Evolutionary conservation across 306 rosid genomes (phyloP).

Genomic region (Phaseolus lunatus): DNA sequence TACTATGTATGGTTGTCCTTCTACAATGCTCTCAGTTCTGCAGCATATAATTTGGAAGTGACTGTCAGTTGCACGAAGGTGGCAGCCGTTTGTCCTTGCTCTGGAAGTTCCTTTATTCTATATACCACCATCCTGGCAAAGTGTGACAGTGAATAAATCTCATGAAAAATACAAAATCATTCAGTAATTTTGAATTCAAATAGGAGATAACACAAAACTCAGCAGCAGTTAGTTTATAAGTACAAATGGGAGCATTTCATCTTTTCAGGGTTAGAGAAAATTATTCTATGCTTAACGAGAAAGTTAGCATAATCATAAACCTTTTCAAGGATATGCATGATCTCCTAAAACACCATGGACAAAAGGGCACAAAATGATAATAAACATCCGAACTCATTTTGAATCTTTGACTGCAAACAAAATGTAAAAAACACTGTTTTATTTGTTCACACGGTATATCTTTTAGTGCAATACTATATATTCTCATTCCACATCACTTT

Average conservation of each 20-base stretch:
- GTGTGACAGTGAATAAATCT: neutral
- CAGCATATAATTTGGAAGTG: slow-evolving; percentile 37
- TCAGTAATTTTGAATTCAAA: slow-evolving; percentile 8
- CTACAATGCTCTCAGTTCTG: neutral
- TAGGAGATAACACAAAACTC: slow-evolving; percentile 21
- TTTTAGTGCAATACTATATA: neutral
- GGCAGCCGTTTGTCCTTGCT: slow-evolving; percentile 32
- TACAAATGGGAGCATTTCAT: neutral
- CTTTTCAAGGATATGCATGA: neutral
- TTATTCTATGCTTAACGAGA: neutral
- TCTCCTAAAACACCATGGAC: neutral
- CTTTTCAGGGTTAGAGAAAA: slow-evolving; percentile 22
- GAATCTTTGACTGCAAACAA: neutral
- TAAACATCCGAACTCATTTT: neutral
- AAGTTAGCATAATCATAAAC: neutral
- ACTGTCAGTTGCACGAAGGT: slow-evolving; percentile 19
- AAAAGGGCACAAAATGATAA: neutral
- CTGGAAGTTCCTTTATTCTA: slow-evolving; percentile 45
- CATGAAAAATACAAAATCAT: neutral
- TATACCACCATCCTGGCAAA: neutral
- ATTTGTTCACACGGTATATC: neutral
- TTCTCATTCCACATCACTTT: slow-evolving; percentile 7
- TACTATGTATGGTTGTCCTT: neutral
- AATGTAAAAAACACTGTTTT: neutral
- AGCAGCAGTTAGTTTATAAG: neutral